phyloP scores from a whole-genome alignment of 768 basidiomycete species.

The Suillus tomentosus region DNA sequence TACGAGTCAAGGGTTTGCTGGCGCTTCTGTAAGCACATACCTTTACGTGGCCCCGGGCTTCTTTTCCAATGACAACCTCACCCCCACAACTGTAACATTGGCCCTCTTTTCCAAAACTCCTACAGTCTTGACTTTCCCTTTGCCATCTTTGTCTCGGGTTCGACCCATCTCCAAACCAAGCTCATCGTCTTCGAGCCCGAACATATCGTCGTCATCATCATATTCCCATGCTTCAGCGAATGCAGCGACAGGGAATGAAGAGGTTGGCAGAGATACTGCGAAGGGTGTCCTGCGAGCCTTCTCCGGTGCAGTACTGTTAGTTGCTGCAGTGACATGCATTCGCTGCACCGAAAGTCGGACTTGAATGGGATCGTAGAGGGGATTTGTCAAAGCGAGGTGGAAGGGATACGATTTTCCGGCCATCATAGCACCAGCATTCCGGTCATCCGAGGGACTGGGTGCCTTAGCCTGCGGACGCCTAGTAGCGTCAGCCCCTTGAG shows the following conservation, averaged over 20 bases:
- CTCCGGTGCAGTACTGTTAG: conserved; percentile 45
- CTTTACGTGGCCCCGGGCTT: conserved; percentile 76
- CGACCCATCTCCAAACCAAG: conserved; percentile 36
- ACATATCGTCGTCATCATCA: conserved; percentile 90
- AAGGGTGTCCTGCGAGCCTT: conserved; percentile 73
- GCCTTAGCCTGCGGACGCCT: conserved; percentile 41
- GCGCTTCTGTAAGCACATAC: conserved; percentile 43
- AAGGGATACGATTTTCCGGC: conserved; percentile 85
- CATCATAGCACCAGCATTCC: conserved; percentile 47
- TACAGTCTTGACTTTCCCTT: conserved; percentile 56
- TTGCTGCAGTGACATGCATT: conserved; percentile 50
- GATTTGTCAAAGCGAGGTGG: conserved; percentile 91
- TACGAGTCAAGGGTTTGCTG: not conserved
- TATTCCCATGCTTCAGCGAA: conserved; percentile 99
- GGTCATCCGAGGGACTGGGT: conserved; percentile 38
- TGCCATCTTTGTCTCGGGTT: conserved; percentile 48
- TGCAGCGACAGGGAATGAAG: conserved; percentile 80
- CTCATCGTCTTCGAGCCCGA: conserved; percentile 49
- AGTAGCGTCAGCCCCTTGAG: conserved; percentile 36
- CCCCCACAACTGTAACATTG: conserved; percentile 87
- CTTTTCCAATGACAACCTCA: conserved; percentile 83
- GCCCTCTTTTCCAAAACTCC: conserved; percentile 88
- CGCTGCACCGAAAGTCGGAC: conserved; percentile 84
- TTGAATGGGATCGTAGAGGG: conserved; percentile 93
- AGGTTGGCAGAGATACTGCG: conserved; percentile 76